Percentiles rank a stretch among this genome's conserved stretches.
Conservation (phyloP, 2,329 filamentous ascomycete genomes). For the Phoma herbarum region DNA sequence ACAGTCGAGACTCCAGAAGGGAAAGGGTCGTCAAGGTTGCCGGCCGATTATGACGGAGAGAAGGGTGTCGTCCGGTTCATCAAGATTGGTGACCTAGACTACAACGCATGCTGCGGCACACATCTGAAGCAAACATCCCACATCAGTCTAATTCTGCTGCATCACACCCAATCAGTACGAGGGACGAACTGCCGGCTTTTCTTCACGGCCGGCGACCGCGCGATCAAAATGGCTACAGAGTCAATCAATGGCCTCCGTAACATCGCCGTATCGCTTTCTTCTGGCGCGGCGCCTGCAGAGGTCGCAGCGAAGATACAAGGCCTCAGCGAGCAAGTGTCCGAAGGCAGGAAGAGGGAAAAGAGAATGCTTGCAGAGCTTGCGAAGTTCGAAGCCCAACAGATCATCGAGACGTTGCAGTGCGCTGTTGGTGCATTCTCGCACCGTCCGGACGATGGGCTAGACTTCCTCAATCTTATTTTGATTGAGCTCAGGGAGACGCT, state of each 20-base stretch:
- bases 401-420: constrained; percentile 30
- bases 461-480: constrained; percentile 42
- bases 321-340: constrained; percentile 35
- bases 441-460: constrained; percentile 40
- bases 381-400: constrained; percentile 35
- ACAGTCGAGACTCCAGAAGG: constrained; percentile 45
- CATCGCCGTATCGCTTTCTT: constrained; percentile 41
- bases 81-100: constrained; percentile 45
- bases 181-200: constrained; percentile 45
- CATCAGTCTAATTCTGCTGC: constrained; percentile 42
- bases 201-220: constrained; percentile 45
- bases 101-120: constrained; percentile 48
- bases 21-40: constrained; percentile 38
- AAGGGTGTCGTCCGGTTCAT: constrained; percentile 46
- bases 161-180: constrained; percentile 43
- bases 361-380: constrained; percentile 42
- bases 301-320: constrained; percentile 36
- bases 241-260: constrained; percentile 39
- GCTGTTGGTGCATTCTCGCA: constrained; percentile 34
- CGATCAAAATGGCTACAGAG: constrained; percentile 37
- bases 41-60: constrained; percentile 44
- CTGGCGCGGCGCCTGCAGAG: constrained; percentile 33
- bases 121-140: constrained; percentile 46
- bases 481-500: constrained; percentile 39
- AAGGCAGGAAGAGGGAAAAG: constrained; percentile 39